Evolutionary conservation across 768 basidiomycete species (phyloP).

Genomic region (Mycena filopes): DNA sequence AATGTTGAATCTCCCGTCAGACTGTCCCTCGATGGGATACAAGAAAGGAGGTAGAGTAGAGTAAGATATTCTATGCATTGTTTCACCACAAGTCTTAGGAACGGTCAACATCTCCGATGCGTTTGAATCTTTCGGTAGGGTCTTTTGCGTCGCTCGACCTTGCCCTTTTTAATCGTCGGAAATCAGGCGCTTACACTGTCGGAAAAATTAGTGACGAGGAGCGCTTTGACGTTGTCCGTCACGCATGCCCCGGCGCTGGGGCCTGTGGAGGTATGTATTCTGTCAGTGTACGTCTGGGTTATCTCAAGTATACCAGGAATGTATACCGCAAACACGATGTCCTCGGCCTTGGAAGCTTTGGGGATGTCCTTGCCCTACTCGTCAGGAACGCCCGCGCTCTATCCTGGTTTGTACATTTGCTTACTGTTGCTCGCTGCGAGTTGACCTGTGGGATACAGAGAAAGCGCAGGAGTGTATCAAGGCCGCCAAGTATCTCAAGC

Average conservation of each 20-base stretch:
- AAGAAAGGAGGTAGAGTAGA: constrained; percentile 70
- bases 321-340: constrained; percentile 95
- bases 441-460: constrained; percentile 51
- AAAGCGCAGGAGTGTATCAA: constrained; percentile 86
- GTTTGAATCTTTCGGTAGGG: constrained; percentile 83
- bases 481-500: constrained; percentile 81
- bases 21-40: constrained; percentile 83
- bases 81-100: neutral
- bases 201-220: constrained; percentile 85
- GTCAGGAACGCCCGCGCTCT: constrained; percentile 78
- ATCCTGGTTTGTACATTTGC: constrained; percentile 61
- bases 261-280: constrained; percentile 92
- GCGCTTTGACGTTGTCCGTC: constrained; percentile 84
- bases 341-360: constrained; percentile 82
- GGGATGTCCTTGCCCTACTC: constrained; percentile 91
- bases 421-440: neutral
- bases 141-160: neutral
- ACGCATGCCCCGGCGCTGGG: constrained; percentile 87
- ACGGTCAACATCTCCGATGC: constrained; percentile 86
- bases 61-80: neutral
- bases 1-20: constrained; percentile 41
- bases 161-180: neutral
- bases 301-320: too few species aligned
- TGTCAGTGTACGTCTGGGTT: too few species aligned
- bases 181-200: constrained; percentile 76